Evolutionary conservation across 495 filamentous ascomycete species (phyloP).

Genomic region (Aspergillus indologenus): DNA sequence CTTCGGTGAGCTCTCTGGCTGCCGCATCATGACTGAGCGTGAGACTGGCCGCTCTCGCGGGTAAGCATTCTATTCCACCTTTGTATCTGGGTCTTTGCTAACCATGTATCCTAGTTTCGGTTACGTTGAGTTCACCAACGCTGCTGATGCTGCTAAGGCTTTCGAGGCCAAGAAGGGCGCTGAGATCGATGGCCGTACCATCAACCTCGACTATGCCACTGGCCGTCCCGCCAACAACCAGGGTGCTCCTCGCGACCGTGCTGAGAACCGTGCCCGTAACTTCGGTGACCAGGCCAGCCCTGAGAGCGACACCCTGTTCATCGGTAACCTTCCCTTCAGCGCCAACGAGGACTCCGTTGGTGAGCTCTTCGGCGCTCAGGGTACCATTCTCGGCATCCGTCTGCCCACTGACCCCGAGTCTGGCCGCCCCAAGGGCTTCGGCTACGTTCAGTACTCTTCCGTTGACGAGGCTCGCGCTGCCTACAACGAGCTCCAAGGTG

Average conservation of each 20-base stretch:
- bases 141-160: conserved; percentile 70
- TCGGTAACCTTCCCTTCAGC: conserved; percentile 89
- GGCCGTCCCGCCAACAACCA: conserved; percentile 56
- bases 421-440: conserved; percentile 90
- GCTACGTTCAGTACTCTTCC: conserved; percentile 81
- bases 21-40: conserved; percentile 81
- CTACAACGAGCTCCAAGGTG: conserved; percentile 70
- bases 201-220: conserved; percentile 87
- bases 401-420: conserved; percentile 87
- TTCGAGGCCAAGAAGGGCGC: conserved; percentile 74
- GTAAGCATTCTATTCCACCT: conserved; percentile 36
- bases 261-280: conserved; percentile 64
- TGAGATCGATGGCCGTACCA: conserved; percentile 76
- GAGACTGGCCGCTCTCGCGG: conserved; percentile 83
- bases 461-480: conserved; percentile 83
- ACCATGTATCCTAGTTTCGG: conserved; percentile 61
- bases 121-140: conserved; percentile 83
- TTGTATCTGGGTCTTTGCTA: conserved; percentile 16
- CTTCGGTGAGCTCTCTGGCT: conserved; percentile 72
- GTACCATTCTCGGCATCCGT: conserved; percentile 70
- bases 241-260: conserved; percentile 49
- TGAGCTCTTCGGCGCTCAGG: conserved; percentile 70
- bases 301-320: conserved; percentile 82
- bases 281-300: conserved; percentile 79
- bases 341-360: conserved; percentile 71